Evolutionary conservation across 352 stramenopile species (phyloP), one percentile per base, ranked within the genome.

Genomic region (Pythium plurisporium): DNA sequence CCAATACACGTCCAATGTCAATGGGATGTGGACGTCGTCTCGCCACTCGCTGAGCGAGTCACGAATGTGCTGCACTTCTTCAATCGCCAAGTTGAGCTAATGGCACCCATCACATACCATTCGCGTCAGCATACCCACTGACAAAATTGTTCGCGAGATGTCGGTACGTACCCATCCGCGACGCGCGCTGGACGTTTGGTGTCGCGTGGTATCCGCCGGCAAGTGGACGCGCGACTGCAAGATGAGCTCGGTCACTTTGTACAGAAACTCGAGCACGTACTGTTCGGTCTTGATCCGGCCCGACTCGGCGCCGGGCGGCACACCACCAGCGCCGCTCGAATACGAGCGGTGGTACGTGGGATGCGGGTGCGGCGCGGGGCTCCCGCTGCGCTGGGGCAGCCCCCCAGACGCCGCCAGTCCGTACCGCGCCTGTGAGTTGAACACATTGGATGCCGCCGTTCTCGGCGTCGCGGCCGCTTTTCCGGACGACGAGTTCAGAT

Each of bases 51-150:
- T 46, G 74, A 95, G 87, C 17, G 71, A 62, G 0, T 92, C 81
- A 17, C 85, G 79, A 15, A 95, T 69, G 20, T 73, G 69, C 23
- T 64, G 69, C 23, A 89, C 60, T 55, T 93, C 85, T 63, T 93
- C 80, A 60, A 95, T 92, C 40, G 92, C 85, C 30, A 95, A 53
- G 51, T 93, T 92, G 52, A 95, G 89, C 69, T 88, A 45, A 26
- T n/a, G 7, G 42, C 12, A 33, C 6, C 59, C n/a, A n/a, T n/a
- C 0, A 23, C 29, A 42, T 10, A 55, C 23, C 10, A 38, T 38
- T 15, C 10, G 33, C 33, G 15, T 38, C 10, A 38, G 10, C 33
- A 38, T 38, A 38, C 33, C 33, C 33, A 38, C 10, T 38, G 15
- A 15, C n/a, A 37, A 45, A 1, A 26, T 29, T 6, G n/a, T 25